Evolutionary conservation across 129 eudicot species (phyloP).

Genomic region (Artemisia argyi): DNA sequence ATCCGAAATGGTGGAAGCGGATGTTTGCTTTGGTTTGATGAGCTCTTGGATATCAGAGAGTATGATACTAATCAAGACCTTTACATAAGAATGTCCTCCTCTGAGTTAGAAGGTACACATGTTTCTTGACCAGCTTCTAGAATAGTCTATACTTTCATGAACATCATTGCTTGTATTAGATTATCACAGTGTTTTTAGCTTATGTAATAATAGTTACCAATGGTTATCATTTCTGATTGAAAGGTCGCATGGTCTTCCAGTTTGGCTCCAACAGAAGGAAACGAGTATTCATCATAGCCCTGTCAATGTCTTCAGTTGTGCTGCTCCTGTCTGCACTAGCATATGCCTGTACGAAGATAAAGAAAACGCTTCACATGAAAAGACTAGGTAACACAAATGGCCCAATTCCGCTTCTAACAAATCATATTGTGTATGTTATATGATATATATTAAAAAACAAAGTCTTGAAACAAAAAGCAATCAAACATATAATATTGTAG

Average conservation of each 20-base stretch:
- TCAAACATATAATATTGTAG: too few species aligned
- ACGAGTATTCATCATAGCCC: not conserved
- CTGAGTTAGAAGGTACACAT: slow-evolving; percentile 18
- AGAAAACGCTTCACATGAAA: not conserved
- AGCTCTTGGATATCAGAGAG: slow-evolving; percentile 28
- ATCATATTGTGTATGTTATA: too few species aligned
- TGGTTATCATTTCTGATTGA: not conserved
- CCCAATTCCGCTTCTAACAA: too few species aligned
- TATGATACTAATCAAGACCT: slow-evolving; percentile 20
- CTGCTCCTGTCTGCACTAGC: slow-evolving; percentile 10
- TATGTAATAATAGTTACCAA: not conserved
- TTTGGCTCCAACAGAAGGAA: not conserved
- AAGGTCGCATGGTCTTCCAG: not conserved
- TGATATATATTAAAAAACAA: too few species aligned
- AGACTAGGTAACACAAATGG: too few species aligned
- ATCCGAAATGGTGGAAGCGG: slow-evolving; percentile 34
- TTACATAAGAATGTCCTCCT: slow-evolving; percentile 29
- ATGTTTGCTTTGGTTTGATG: slow-evolving; percentile 41
- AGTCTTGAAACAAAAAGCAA: too few species aligned
- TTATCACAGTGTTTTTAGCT: not conserved
- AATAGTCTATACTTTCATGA: too few species aligned
- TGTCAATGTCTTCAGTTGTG: not conserved
- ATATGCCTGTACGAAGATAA: slow-evolving; percentile 1
- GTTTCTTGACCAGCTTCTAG: too few species aligned
- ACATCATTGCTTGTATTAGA: too few species aligned